Evolutionary conservation across 129 eudicot genomes (phyloP).

Genomic region (Flaveria sonorensis): DNA sequence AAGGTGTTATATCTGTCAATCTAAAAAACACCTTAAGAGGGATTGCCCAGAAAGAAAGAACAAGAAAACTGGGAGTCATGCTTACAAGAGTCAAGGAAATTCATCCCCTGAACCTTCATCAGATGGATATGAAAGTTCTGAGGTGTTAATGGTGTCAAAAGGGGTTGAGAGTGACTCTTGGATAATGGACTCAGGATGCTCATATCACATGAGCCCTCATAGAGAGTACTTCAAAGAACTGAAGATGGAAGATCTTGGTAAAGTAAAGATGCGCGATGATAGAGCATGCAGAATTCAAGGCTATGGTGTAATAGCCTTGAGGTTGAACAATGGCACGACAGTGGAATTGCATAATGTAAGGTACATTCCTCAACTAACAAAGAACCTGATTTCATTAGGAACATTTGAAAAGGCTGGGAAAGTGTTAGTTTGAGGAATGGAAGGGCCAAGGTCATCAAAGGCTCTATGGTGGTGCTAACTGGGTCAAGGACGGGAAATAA

Average conservation of each 20-base stretch:
- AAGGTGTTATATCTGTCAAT: too few relatives aligned
- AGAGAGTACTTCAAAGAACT: too few relatives aligned
- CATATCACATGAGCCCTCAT: too few relatives aligned
- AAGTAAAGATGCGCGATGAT: too few relatives aligned
- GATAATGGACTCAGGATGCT: too few relatives aligned
- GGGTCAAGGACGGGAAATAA: background rate
- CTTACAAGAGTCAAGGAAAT: background rate
- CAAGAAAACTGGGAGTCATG: background rate
- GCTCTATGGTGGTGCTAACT: background rate
- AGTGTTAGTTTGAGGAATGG: background rate
- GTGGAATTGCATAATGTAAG: too few relatives aligned
- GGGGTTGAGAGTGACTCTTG: too few relatives aligned
- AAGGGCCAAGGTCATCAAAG: background rate
- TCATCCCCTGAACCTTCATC: background rate
- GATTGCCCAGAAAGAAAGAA: background rate
- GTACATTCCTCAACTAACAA: background rate
- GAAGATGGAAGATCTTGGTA: too few relatives aligned
- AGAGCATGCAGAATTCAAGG: too few relatives aligned
- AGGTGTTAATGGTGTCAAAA: background rate
- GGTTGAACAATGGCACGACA: too few relatives aligned
- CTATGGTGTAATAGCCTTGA: too few relatives aligned
- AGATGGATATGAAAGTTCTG: background rate
- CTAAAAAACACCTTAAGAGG: too few relatives aligned
- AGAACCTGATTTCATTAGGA: background rate
- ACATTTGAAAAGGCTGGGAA: background rate